A percentile compares a stretch with the other conserved stretches of the same genome.
phyloP scores from a whole-genome alignment of 768 basidiomycete genomes.

The Clavaria fumosa region DNA sequence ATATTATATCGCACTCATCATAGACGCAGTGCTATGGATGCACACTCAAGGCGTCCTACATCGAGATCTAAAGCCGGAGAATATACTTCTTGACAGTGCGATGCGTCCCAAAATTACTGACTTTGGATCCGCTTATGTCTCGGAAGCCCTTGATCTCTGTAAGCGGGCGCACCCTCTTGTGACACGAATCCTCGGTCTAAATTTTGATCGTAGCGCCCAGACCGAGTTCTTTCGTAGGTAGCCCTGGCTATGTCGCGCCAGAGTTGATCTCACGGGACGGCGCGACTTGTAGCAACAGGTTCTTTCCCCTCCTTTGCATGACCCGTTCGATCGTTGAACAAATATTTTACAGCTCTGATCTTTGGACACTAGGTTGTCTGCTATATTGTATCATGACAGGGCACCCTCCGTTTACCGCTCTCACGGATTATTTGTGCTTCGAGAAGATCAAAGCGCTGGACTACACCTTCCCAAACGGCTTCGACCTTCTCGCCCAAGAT shows the following conservation, averaged over 20 bases:
- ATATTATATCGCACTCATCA: conserved; percentile 81
- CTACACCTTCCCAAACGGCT: conserved; percentile 75
- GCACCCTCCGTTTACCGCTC: conserved; percentile 79
- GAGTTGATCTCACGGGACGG: conserved; percentile 77
- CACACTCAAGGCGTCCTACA: conserved; percentile 85
- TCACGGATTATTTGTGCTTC: conserved; percentile 89
- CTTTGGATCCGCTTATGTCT: conserved; percentile 94
- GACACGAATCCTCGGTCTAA: too few species aligned
- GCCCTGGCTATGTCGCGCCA: conserved; percentile 80
- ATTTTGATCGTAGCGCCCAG: conserved; percentile 23
- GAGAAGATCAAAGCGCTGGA: conserved; percentile 84
- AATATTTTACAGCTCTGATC: conserved; percentile 51
- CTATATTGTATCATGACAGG: conserved; percentile 89
- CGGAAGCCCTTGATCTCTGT: too few species aligned
- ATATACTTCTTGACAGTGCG: conserved; percentile 74
- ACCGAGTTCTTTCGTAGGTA: conserved; percentile 71
- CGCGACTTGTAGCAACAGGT: too few species aligned
- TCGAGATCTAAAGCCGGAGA: conserved; percentile 80
- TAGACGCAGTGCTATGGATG: conserved; percentile 83
- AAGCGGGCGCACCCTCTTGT: too few species aligned
- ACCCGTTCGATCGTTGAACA: conserved; percentile 8
- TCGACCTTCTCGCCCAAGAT: conserved; percentile 69
- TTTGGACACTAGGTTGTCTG: conserved; percentile 93
- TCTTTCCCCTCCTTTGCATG: conserved; percentile 3
- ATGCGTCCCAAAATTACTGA: conserved; percentile 92